A percentile compares a stretch with the other conserved stretches of the same genome.
These are phyloP conservation scores for Lactarius trivialis DNA, from an alignment of 768 basidiomycete species.

Conservation along the genomic window DNA sequence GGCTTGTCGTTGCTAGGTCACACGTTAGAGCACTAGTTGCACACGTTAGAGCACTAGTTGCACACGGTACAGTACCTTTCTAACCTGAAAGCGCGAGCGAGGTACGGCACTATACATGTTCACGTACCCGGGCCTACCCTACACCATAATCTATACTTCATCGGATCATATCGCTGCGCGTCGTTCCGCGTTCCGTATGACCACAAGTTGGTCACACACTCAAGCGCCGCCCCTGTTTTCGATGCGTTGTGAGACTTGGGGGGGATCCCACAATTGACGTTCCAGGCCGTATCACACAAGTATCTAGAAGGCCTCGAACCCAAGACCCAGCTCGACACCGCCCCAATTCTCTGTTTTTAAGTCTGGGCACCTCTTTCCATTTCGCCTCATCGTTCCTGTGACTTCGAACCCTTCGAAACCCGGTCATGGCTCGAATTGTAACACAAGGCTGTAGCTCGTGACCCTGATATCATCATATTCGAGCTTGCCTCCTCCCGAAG, in stretches of 20 bases:
- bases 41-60: no score
- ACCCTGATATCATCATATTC: background rate
- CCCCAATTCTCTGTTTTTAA: background rate
- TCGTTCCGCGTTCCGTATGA: background rate
- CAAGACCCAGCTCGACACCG: background rate
- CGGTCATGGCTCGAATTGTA: background rate
- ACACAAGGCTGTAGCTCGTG: background rate
- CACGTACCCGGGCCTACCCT: no score
- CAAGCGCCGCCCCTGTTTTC: background rate
- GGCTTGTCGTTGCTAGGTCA: no score
- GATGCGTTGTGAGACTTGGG: background rate
- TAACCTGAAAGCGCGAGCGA: background rate
- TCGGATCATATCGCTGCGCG: background rate
- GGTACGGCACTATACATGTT: background rate
- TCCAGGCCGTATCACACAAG: no score
- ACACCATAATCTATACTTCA: background rate
- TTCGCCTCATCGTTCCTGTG: background rate
- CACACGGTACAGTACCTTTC: background rate
- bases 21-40: conserved; percentile 9
- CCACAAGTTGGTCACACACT: background rate
- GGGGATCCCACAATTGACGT: background rate
- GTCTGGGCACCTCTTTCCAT: background rate
- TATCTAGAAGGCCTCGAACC: background rate
- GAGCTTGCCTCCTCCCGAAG: background rate
- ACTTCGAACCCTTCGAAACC: background rate